phyloP scores from a whole-genome alignment of 2,329 filamentous ascomycete species.

The Xylariaceae sp. region DNA sequence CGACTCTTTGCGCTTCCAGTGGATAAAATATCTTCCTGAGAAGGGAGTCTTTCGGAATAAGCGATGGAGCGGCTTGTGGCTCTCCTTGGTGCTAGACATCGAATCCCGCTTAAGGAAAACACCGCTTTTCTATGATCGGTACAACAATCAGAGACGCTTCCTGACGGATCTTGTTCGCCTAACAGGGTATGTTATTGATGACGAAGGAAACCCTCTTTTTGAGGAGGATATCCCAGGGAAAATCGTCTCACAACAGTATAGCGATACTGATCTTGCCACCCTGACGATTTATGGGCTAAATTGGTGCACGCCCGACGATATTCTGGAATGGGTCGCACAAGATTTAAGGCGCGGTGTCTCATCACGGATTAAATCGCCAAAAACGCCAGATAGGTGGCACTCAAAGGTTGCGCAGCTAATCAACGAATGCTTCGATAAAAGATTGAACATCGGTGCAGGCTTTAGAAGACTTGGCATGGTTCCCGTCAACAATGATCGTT shows the following conservation, averaged over 20 bases:
- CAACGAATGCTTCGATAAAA: not conserved
- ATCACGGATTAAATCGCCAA: slow-evolving; percentile 19
- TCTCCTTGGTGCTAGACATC: slow-evolving; percentile 3
- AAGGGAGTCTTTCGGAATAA: slow-evolving; percentile 10
- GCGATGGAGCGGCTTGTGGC: slow-evolving; percentile 11
- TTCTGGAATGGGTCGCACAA: slow-evolving; percentile 8
- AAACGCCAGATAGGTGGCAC: slow-evolving; percentile 19
- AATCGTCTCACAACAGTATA: slow-evolving; percentile 16
- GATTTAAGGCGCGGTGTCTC: slow-evolving; percentile 6
- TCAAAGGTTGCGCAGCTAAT: slow-evolving; percentile 19
- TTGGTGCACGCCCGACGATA: not conserved
- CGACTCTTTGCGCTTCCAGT: slow-evolving; percentile 36
- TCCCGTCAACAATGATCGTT: slow-evolving; percentile 15
- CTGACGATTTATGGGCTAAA: slow-evolving; percentile 12
- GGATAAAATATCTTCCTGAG: slow-evolving; percentile 44
- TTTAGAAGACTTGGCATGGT: slow-evolving; percentile 14
- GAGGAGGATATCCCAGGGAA: slow-evolving; percentile 15
- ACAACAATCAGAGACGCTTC: slow-evolving; percentile 16
- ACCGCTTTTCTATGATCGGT: slow-evolving; percentile 26
- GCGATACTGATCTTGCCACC: not conserved
- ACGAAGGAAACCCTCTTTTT: slow-evolving; percentile 23
- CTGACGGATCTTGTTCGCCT: slow-evolving; percentile 18
- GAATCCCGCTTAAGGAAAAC: not conserved
- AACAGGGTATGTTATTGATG: slow-evolving; percentile 13
- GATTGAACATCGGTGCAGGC: not conserved